Percentiles rank a stretch among this genome's conserved stretches.
These are phyloP conservation scores for Pseudocercospora fijiensis DNA, from an alignment of 2,329 filamentous ascomycete genomes.

Conservation along the genomic window DNA sequence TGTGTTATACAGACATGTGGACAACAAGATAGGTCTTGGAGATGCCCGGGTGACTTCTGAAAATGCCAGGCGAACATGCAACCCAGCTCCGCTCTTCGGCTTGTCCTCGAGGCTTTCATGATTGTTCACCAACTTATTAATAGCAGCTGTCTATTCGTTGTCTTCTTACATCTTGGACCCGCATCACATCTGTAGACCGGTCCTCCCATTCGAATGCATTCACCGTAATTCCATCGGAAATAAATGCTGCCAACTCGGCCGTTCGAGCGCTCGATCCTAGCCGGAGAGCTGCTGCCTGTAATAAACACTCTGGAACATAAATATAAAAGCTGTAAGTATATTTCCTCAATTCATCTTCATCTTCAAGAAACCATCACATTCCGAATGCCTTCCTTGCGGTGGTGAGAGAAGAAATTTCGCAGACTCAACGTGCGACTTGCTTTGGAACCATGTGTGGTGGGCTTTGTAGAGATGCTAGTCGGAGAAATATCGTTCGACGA, in stretches of 20 bases:
- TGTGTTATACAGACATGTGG: not conserved
- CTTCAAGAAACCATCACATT: slow-evolving; percentile 17
- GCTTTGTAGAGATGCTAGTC: not conserved
- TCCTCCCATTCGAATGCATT: not conserved
- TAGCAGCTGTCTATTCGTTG: not conserved
- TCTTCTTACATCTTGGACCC: not conserved
- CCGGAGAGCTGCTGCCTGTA: slow-evolving; percentile 4
- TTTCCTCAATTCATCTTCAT: not conserved
- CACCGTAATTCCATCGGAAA: not conserved
- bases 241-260: not conserved
- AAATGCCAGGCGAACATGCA: not conserved
- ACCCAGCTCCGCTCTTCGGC: too few relatives aligned
- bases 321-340: not conserved
- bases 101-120: too few relatives aligned
- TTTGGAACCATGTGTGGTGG: slow-evolving; percentile 16
- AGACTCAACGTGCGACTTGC: slow-evolving; percentile 21
- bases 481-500: slow-evolving; percentile 9
- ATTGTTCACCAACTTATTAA: not conserved
- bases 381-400: slow-evolving; percentile 15
- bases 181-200: not conserved
- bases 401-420: slow-evolving; percentile 17
- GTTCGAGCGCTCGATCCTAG: not conserved
- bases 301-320: not conserved
- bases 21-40: not conserved
- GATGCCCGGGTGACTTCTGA: not conserved